Evolutionary conservation across 257 asterid genomes (phyloP), one percentile per base, ranked within the genome.

Genomic region (Anisodus acutangulus): DNA sequence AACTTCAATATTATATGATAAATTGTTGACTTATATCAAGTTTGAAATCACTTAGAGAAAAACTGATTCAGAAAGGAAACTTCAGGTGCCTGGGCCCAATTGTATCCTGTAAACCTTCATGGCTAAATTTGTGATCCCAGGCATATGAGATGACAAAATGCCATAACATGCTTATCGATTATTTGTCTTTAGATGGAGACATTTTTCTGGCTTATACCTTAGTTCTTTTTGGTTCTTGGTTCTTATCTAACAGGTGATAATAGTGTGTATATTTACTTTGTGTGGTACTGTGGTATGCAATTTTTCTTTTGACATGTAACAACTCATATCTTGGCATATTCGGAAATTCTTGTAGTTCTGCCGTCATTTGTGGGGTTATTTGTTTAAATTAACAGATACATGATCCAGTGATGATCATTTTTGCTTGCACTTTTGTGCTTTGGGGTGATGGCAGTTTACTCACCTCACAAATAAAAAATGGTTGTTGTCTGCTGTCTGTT

Each of bases 401-500:
- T 59, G 64, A 59, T 17, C 26, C 64, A 16, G 26, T 3, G 9
- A 59, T 8, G 64, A 59, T 59, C 17, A 31, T 59, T 59, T 59
- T 59, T 4, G 17, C 64, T 59, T 59, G 64, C 64, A 15, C 64
- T 59, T 59, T 59, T 59, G 26, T 3, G 26, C 64, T 59, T 59
- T 59, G 26, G 17, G 16, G 9, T 59, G 64, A 59, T 59, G 4
- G 31, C 31, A 59, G 9, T 59, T 58, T 59, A 17, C 64, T 59
- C 64, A 2, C 64, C 6, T 59, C 11, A 17, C 45, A 41, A 41
- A 13, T 22, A 22, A 17, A 59, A n/a, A 5, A 59, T n/a, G 17
- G 41, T 31, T 84, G 84, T 12, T 13, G 49, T 63, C 47, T 69
- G 59, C 68, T 16, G 64, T 59, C 55, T 59, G 15, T 43, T 57